Percentiles rank a stretch among this genome's conserved stretches.
These are phyloP conservation scores for Phytophthora chlamydospora DNA, from an alignment of 352 stramenopile species.

Conservation along the genomic window DNA sequence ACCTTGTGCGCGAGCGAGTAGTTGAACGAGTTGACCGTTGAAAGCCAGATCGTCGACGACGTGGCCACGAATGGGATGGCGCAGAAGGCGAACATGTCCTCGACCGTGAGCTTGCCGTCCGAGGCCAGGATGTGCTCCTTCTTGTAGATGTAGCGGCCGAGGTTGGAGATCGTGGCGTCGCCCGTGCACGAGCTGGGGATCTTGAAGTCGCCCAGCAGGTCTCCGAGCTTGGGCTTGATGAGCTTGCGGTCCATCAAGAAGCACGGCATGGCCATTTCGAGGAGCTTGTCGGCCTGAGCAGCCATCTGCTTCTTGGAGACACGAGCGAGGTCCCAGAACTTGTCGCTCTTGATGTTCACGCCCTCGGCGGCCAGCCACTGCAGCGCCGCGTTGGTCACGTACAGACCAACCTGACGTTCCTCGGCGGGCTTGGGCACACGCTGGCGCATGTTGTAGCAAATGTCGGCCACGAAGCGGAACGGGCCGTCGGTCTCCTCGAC, in stretches of 20 bases:
- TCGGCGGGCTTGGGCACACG: conserved; percentile 20
- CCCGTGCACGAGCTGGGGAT: conserved; percentile 46
- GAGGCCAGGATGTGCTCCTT: conserved; percentile 36
- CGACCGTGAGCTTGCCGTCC: conserved; percentile 40
- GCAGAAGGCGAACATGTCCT: conserved; percentile 60
- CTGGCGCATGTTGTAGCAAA: conserved; percentile 59
- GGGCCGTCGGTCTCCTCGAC: conserved; percentile 22
- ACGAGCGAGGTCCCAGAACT: conserved; percentile 67
- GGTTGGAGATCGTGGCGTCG: conserved; percentile 51
- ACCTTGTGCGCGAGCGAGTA: conserved; percentile 73
- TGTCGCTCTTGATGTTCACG: conserved; percentile 41
- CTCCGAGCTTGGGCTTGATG: conserved; percentile 26
- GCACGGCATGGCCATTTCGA: conserved; percentile 54
- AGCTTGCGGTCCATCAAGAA: conserved; percentile 44
- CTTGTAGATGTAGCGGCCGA: conserved; percentile 44
- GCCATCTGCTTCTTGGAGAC: conserved; percentile 39
- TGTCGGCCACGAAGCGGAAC: conserved; percentile 51
- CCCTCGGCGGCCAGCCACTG: conserved; percentile 52
- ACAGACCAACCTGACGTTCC: conserved; percentile 55
- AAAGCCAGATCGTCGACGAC: conserved; percentile 56
- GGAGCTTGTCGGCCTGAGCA: conserved; percentile 31
- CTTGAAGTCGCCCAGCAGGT: conserved; percentile 34
- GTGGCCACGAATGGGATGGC: conserved; percentile 60
- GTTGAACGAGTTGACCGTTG: conserved; percentile 56
- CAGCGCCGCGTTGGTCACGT: conserved; percentile 49